phyloP scores from a whole-genome alignment of 345 rosid genomes.

The Citrus maxima region DNA sequence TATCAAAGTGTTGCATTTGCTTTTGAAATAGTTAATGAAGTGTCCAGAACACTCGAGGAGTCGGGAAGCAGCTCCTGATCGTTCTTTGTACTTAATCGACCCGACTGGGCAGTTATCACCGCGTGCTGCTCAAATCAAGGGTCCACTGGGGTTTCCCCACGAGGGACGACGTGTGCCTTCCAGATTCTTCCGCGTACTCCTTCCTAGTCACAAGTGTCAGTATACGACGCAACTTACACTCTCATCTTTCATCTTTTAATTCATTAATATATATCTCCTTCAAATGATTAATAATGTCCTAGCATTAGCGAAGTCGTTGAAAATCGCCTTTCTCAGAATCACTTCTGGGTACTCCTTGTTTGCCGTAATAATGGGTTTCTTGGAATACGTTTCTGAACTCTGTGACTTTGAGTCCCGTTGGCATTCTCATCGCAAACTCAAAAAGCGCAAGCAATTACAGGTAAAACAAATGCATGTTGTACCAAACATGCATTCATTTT shows the following conservation, averaged over 20 bases:
- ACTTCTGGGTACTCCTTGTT: neutral
- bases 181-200: neutral
- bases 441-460: conserved; percentile 17
- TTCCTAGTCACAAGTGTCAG: neutral
- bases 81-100: too few species aligned
- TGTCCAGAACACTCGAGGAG: neutral
- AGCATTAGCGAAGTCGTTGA: too few species aligned
- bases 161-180: neutral
- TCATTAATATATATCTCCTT: too few species aligned
- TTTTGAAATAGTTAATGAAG: neutral
- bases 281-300: too few species aligned
- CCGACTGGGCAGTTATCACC: neutral
- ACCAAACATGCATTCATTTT: too few species aligned
- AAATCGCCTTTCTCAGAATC: neutral
- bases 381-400: neutral
- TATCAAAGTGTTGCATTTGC: too few species aligned
- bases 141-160: neutral
- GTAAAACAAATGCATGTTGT: neutral
- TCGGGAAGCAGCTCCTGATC: neutral
- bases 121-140: neutral
- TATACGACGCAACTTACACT: neutral
- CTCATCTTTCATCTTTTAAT: neutral
- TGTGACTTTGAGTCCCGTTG: neutral
- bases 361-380: conserved; percentile 18
- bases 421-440: neutral